Percentiles rank a stretch among this genome's conserved stretches.
Evolutionary conservation across 805 yeast species (phyloP).

Genomic region (Saccharomyces paradoxus): DNA sequence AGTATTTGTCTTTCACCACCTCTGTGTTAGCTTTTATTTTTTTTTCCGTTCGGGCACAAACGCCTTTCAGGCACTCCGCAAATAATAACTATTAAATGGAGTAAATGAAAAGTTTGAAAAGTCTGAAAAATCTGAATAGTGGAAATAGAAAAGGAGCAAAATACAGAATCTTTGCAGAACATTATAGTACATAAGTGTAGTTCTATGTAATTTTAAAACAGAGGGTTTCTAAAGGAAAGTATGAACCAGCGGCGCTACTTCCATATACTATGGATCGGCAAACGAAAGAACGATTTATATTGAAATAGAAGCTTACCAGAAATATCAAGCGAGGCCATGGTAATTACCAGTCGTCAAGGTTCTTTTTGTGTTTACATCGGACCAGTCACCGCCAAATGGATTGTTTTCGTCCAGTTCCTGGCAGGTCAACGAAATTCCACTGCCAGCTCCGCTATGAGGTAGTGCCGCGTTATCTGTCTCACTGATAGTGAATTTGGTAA

Average conservation of each 20-base stretch:
- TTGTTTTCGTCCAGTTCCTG: constrained; percentile 33
- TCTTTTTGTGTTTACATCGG: constrained; percentile 25
- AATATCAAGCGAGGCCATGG: constrained; percentile 17
- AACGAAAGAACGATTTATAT: neutral
- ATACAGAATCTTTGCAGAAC: neutral
- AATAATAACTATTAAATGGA: neutral
- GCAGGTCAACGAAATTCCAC: constrained; percentile 34
- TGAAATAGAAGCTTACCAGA: neutral
- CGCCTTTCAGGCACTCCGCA: neutral
- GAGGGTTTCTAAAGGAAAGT: neutral
- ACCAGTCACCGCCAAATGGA: constrained; percentile 35
- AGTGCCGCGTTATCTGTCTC: constrained; percentile 10
- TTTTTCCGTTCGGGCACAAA: neutral
- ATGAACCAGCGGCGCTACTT: neutral
- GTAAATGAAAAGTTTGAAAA: neutral
- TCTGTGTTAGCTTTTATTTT: neutral
- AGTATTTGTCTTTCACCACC: neutral
- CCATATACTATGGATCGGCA: neutral
- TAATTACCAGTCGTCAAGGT: constrained; percentile 35
- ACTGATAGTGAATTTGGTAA: constrained; percentile 50
- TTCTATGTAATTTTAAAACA: neutral
- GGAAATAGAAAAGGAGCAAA: neutral
- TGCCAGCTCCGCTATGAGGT: constrained; percentile 39
- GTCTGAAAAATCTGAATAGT: too few species aligned
- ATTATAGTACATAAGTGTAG: neutral